Percentiles rank a stretch among this genome's conserved stretches.
Evolutionary conservation across 1,139 yeast genomes (phyloP).

Genomic region (Pichia inconspicua): DNA sequence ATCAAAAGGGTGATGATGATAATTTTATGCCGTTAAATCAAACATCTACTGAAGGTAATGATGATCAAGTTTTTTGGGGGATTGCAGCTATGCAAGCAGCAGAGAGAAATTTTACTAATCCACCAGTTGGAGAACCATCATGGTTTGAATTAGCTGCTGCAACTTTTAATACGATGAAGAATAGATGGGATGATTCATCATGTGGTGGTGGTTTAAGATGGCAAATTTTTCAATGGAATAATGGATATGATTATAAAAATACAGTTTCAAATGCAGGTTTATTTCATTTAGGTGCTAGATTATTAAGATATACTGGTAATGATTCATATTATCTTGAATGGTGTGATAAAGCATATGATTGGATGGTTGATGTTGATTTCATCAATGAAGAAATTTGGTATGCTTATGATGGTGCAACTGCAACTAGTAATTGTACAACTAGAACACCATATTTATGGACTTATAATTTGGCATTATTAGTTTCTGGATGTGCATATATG

Average conservation of each 20-base stretch:
- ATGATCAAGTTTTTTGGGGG: conserved; percentile 92
- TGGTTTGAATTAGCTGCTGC: conserved; percentile 73
- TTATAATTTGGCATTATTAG: conserved; percentile 75
- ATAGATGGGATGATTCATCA: conserved; percentile 58
- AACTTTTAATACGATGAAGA: conserved; percentile 65
- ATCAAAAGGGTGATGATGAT: conserved; percentile 68
- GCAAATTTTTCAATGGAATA: conserved; percentile 74
- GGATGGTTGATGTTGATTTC: conserved; percentile 63
- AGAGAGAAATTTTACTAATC: conserved; percentile 68
- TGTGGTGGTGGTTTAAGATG: conserved; percentile 80
- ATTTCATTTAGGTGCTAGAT: conserved; percentile 70
- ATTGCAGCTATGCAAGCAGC: conserved; percentile 77
- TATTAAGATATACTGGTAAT: conserved; percentile 68
- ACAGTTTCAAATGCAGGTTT: conserved; percentile 72
- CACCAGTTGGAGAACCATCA: conserved; percentile 36
- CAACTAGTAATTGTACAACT: conserved; percentile 54
- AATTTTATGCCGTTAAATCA: conserved; percentile 86
- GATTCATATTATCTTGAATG: conserved; percentile 60
- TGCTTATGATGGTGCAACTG: conserved; percentile 73
- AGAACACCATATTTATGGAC: conserved; percentile 69
- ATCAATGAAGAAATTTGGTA: conserved; percentile 39
- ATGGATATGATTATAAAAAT: conserved; percentile 75
- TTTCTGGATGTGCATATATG: conserved; percentile 77
- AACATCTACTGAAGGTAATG: conserved; percentile 88
- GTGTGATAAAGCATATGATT: conserved; percentile 74